Percentiles rank a stretch among this genome's conserved stretches.
Conservation (phyloP, 2,329 filamentous ascomycete species). For the Hirsutella minnesotensis region DNA sequence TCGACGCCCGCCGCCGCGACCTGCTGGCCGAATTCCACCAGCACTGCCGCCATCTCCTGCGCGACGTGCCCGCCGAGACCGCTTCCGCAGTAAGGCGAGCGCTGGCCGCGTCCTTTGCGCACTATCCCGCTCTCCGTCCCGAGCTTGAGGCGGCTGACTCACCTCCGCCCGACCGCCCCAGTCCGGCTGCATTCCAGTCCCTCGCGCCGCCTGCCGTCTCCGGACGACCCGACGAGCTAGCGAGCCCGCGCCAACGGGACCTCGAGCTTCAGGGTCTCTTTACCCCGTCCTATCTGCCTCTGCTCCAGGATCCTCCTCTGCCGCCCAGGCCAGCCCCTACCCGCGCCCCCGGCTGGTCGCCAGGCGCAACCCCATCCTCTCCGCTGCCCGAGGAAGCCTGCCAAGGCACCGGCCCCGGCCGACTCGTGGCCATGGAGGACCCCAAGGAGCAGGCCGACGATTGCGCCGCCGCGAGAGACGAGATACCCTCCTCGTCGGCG, state of each 20-base stretch:
- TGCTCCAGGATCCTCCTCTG: slow-evolving; percentile 36
- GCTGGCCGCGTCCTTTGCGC: slow-evolving; percentile 31
- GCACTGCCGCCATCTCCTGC: slow-evolving; percentile 39
- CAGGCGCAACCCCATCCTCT: background rate
- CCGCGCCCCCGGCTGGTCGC: slow-evolving; percentile 2
- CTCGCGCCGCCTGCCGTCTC: slow-evolving; percentile 15
- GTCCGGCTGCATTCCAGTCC: slow-evolving; percentile 20
- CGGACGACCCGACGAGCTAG: slow-evolving; percentile 18
- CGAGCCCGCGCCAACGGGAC: slow-evolving; percentile 42
- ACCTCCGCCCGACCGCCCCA: slow-evolving; percentile 16
- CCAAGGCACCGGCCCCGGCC: slow-evolving; percentile 7
- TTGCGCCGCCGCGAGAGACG: slow-evolving; percentile 6
- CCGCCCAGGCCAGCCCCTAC: slow-evolving; percentile 11
- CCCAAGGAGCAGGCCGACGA: slow-evolving; percentile 6
- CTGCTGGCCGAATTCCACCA: slow-evolving; percentile 45
- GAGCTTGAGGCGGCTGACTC: slow-evolving; percentile 23
- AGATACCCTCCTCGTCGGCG: slow-evolving; percentile 1
- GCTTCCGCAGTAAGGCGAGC: slow-evolving; percentile 32
- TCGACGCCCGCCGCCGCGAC: slow-evolving; percentile 43
- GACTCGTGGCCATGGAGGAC: slow-evolving; percentile 12
- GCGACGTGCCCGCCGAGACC: slow-evolving; percentile 32
- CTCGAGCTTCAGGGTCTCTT: slow-evolving; percentile 51
- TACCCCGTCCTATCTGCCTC: slow-evolving; percentile 48
- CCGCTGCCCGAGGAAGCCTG: background rate
- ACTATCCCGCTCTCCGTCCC: slow-evolving; percentile 33